Conservation (phyloP, 352 stramenopile species). For the Phytophthora litchii region DNA sequence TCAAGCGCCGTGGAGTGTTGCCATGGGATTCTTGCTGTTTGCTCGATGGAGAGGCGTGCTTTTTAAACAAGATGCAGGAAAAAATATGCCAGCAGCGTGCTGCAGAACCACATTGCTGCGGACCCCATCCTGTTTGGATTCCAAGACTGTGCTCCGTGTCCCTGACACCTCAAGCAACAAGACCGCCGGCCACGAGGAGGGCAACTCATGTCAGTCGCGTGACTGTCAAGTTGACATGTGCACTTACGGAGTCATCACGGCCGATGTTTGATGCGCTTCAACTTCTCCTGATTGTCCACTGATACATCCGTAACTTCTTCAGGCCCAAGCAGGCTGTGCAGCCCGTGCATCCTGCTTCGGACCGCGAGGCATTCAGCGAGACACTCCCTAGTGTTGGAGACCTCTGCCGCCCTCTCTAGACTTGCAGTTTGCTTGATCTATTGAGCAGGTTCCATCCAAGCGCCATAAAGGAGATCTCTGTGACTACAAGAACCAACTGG, state of each 20-base stretch:
- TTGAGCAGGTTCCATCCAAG: too few species aligned
- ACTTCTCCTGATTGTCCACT: conserved; percentile 4
- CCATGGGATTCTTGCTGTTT: too few species aligned
- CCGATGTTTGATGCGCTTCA: conserved; percentile 25
- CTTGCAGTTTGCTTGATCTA: neutral
- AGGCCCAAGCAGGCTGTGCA: conserved; percentile 1
- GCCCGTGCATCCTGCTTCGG: neutral
- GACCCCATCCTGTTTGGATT: conserved; percentile 1
- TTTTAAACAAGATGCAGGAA: too few species aligned
- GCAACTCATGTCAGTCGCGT: conserved; percentile 16
- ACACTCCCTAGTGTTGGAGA: neutral
- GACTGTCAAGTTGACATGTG: neutral
- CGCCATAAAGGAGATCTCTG: too few species aligned
- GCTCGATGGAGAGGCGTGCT: too few species aligned
- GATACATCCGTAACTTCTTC: neutral
- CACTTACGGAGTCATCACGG: conserved; percentile 18
- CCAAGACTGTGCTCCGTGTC: neutral
- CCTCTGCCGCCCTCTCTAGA: neutral
- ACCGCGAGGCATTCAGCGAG: neutral
- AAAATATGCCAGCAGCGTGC: too few species aligned
- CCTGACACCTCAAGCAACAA: conserved; percentile 3
- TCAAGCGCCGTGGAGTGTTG: too few species aligned
- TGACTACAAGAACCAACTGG: too few species aligned
- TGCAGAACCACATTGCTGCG: neutral
- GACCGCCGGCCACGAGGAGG: conserved; percentile 6